Base-by-base conservation (phyloP, 768 basidiomycete genomes). In the Daedaleopsis nitida region DNA sequence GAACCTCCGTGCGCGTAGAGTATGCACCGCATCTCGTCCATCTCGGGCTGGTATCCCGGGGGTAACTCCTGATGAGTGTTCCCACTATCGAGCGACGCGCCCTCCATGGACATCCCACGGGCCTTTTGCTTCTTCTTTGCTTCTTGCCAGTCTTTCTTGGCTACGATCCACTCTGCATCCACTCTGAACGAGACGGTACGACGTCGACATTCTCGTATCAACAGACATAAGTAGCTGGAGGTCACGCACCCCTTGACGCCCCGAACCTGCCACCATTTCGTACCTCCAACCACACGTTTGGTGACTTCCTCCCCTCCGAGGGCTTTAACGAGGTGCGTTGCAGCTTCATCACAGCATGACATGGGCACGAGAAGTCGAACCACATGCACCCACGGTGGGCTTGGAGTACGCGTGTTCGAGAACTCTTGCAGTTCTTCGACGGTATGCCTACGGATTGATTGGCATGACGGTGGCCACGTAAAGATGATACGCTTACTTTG, bases 181-280 rank as follows among this genome's bases (percentile, higher is more conserved):
- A 96, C 83, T 8, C 94, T 93, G 17, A 32, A 32, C 27, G 27
- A 7, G 27, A 32, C 27, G 14, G 34, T 14, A 2, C 14, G 24
- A 9, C 35, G 34, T 17, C 52, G 48, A 13, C 4, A 38, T n/a
- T 56, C 32, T 49, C 23, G 14, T 12, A 24, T 39, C 23, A 34
- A 39, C 35, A 14, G 34, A 50, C 8, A 55, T 21, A 27, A 45
- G 9, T 21, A 50, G 9, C 12, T 39, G 17, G 52, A 66, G 71
- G 73, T 67, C 68, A 76, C 76, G 71, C 77, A 86, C 94, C 94
- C 95, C 55, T 83, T 76, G 49, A 94, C 71, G 19, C 90, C 88
- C 44, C 96, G 87, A 37, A 96, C 94, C 74, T 97, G 96, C 96
- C 96, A 98, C 95, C 96, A 98, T 71, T 96, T 95, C 6, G 86